Percentiles rank a stretch among this genome's conserved stretches.
phyloP scores from a whole-genome alignment of 805 yeast species.

The Nakazawaea wyomingensis region DNA sequence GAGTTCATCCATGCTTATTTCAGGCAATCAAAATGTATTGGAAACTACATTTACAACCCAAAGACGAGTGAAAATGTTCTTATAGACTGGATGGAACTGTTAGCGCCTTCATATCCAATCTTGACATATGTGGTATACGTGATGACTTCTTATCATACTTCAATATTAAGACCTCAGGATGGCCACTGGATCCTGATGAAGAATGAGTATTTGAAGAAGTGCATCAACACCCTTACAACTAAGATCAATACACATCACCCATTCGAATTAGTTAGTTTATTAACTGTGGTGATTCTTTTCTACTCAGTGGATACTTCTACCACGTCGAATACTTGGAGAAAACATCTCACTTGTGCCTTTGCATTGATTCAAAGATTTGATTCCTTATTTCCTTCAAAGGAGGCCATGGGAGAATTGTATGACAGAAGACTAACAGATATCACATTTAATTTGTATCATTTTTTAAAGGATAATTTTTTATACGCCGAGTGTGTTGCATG shows the following conservation, averaged over 20 bases:
- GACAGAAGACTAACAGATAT: neutral
- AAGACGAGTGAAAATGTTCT: conserved; percentile 4
- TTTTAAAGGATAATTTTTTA: conserved; percentile 11
- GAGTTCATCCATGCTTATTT: conserved; percentile 7
- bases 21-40: conserved; percentile 11
- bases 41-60: conserved; percentile 9
- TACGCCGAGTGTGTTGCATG: conserved; percentile 13
- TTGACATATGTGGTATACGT: conserved; percentile 7
- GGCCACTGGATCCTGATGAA: conserved; percentile 9
- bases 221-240: conserved; percentile 6
- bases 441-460: conserved; percentile 9
- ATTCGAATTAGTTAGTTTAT: conserved; percentile 8
- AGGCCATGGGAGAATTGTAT: neutral
- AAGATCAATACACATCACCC: conserved; percentile 12
- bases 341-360: conserved; percentile 13
- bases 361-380: conserved; percentile 13
- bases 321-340: conserved; percentile 13
- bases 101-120: conserved; percentile 9
- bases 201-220: conserved; percentile 10
- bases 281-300: conserved; percentile 10
- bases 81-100: conserved; percentile 7
- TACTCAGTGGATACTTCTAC: conserved; percentile 12
- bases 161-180: conserved; percentile 7
- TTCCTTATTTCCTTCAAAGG: conserved; percentile 6
- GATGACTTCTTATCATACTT: conserved; percentile 3